Conservation (phyloP, 140 eudicot genomes). For the Erigeron philadelphicus region DNA sequence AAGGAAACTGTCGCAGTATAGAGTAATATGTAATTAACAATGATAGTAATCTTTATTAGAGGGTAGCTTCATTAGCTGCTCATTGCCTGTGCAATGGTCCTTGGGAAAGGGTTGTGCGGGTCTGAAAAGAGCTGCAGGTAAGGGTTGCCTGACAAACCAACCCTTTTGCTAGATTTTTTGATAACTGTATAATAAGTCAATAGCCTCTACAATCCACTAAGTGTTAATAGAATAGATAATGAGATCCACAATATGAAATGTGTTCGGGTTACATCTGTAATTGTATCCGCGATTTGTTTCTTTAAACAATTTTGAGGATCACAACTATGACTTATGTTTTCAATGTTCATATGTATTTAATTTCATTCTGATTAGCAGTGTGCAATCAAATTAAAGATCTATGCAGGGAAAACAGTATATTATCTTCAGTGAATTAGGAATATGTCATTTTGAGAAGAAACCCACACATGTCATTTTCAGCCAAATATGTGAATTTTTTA, state of each 20-base stretch:
- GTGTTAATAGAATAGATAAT: neutral
- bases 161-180: neutral
- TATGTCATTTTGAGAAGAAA: neutral
- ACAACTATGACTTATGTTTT: neutral
- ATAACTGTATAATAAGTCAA: neutral
- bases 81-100: too few species aligned
- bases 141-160: too few species aligned
- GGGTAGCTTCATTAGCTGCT: too few species aligned
- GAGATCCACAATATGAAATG: neutral
- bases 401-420: slow-evolving; percentile 3
- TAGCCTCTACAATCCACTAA: neutral
- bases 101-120: too few species aligned
- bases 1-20: too few species aligned
- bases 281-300: neutral
- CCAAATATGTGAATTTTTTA: slow-evolving; percentile 9
- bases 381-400: neutral
- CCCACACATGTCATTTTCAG: slow-evolving; percentile 1
- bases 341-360: neutral
- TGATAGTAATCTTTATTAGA: neutral
- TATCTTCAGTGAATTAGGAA: slow-evolving; percentile 3
- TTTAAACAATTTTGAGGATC: neutral
- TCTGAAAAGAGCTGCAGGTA: too few species aligned
- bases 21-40: neutral
- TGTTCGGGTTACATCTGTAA: neutral
- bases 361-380: neutral